Percentiles rank a stretch among this genome's conserved stretches.
These are phyloP conservation scores for Pseudevernia furfuracea DNA, from an alignment of 495 filamentous ascomycete genomes.

Conservation along the genomic window DNA sequence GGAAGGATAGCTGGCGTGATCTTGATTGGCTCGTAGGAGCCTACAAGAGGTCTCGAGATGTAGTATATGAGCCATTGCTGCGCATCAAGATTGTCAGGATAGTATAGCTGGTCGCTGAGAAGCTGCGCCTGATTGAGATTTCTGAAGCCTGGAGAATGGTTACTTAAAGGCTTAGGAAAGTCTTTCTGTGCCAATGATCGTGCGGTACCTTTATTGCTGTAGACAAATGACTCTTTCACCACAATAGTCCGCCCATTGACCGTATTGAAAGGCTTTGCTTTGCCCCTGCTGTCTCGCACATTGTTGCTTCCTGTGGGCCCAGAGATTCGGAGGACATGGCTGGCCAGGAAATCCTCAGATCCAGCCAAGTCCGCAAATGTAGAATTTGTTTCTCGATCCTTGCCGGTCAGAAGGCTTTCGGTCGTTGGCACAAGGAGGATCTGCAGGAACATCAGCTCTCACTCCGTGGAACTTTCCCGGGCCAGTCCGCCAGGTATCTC, in stretches of 20 bases:
- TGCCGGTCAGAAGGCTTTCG: constrained; percentile 77
- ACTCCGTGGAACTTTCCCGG: background rate
- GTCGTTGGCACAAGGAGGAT: constrained; percentile 90
- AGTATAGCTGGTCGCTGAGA: constrained; percentile 78
- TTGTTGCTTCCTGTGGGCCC: constrained; percentile 50
- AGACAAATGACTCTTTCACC: constrained; percentile 87
- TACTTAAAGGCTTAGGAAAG: constrained; percentile 11
- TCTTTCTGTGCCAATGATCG: background rate
- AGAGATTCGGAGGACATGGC: constrained; percentile 89
- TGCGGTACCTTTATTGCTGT: constrained; percentile 83
- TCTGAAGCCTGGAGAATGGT: constrained; percentile 65
- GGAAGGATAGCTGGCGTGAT: constrained; percentile 54
- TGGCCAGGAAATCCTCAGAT: constrained; percentile 90
- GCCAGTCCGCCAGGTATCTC: background rate
- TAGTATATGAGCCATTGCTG: constrained; percentile 95
- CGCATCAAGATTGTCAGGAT: constrained; percentile 71
- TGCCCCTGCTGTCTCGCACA: constrained; percentile 82
- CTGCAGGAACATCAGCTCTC: constrained; percentile 31
- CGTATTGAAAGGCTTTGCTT: constrained; percentile 87
- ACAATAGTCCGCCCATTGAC: constrained; percentile 89
- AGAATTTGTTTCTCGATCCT: constrained; percentile 78
- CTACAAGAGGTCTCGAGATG: constrained; percentile 86
- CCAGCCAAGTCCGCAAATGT: constrained; percentile 71
- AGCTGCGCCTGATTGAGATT: constrained; percentile 84
- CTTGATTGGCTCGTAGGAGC: constrained; percentile 67